These are phyloP conservation scores for Passiflora organensis DNA, from an alignment of 345 rosid genomes.

Conservation along the genomic window DNA sequence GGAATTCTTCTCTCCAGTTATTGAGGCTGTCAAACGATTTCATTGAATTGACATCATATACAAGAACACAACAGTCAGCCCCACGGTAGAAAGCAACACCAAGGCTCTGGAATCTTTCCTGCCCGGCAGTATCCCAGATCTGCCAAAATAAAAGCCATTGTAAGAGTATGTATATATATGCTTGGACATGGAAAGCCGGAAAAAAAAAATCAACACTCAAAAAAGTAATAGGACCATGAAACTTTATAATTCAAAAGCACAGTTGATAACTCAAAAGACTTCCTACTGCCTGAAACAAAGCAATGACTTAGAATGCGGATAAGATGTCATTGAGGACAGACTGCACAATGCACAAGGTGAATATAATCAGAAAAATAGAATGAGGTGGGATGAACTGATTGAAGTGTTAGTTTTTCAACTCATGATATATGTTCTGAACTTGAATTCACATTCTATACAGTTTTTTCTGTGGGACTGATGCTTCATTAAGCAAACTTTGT, in stretches of 20 bases:
- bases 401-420: too few species aligned
- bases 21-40: slow-evolving; percentile 85
- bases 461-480: neutral
- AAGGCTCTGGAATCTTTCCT: slow-evolving; percentile 84
- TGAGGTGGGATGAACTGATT: too few species aligned
- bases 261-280: too few species aligned
- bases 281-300: neutral
- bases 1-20: slow-evolving; percentile 88
- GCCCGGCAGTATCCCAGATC: slow-evolving; percentile 97
- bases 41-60: slow-evolving; percentile 77
- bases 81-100: slow-evolving; percentile 88
- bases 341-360: too few species aligned
- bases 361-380: too few species aligned
- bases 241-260: too few species aligned
- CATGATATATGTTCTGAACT: too few species aligned
- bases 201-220: neutral
- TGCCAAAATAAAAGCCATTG: too few species aligned
- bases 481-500: neutral
- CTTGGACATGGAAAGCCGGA: too few species aligned
- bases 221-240: neutral
- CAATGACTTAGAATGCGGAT: too few species aligned
- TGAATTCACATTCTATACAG: too few species aligned
- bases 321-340: too few species aligned
- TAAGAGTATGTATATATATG: neutral
- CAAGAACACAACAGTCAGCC: slow-evolving; percentile 90